phyloP scores from a whole-genome alignment of 2,329 filamentous ascomycete genomes.

The Plenodomus biglobosus region DNA sequence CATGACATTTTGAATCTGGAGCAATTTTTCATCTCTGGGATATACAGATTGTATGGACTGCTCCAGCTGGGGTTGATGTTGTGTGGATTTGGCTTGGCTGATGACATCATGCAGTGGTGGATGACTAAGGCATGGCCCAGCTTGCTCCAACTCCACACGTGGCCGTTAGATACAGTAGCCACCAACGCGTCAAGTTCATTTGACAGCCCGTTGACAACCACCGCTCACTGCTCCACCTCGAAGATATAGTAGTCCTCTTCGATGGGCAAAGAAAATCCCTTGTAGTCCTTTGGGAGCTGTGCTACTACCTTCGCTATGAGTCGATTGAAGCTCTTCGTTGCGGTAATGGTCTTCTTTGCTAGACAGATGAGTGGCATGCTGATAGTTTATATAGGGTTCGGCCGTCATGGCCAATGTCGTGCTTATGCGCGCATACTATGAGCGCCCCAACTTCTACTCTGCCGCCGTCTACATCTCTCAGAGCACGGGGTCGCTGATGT shows the following conservation, averaged over 20 bases:
- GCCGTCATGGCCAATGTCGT: constrained; percentile 81
- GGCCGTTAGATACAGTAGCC: neutral
- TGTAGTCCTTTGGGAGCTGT: constrained; percentile 10
- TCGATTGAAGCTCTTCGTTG: constrained; percentile 39
- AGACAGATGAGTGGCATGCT: constrained; percentile 12
- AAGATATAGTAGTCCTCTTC: neutral
- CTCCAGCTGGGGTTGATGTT: no score
- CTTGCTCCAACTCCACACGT: neutral
- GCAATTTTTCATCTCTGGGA: no score
- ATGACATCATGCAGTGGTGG: neutral
- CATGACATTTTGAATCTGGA: neutral
- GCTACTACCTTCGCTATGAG: constrained; percentile 27
- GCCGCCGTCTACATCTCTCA: constrained; percentile 96
- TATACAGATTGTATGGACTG: no score
- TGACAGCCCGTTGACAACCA: neutral
- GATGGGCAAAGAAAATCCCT: constrained; percentile 15
- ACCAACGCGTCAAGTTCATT: neutral
- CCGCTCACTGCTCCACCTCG: neutral
- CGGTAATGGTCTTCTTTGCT: constrained; percentile 23
- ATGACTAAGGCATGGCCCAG: neutral
- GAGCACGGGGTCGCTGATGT: constrained; percentile 93
- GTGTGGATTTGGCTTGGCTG: neutral
- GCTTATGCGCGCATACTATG: constrained; percentile 86
- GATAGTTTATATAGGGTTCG: constrained; percentile 56
- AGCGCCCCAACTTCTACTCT: constrained; percentile 97